Percentiles rank a stretch among this genome's conserved stretches.
phyloP scores from a whole-genome alignment of 78 protist species.

The Anaeramoeba ignava region DNA sequence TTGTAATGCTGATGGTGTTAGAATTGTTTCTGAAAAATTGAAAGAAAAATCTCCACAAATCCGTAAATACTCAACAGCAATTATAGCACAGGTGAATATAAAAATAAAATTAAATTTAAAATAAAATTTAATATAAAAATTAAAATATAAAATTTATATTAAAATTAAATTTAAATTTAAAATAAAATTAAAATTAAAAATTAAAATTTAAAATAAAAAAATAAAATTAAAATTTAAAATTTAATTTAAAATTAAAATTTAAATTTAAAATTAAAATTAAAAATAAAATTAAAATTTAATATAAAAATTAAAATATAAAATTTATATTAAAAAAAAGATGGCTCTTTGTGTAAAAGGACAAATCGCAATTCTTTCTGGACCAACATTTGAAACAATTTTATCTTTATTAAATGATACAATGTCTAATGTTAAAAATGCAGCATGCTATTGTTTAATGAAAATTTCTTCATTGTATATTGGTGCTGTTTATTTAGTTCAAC shows the following conservation, averaged over 20 bases:
- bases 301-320: not conserved
- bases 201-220: not conserved
- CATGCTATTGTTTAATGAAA: constrained; percentile 1
- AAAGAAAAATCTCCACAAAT: not conserved
- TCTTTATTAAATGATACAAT: not conserved
- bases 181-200: not conserved
- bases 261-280: not conserved
- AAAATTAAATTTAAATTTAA: not conserved
- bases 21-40: not conserved
- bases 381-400: not conserved
- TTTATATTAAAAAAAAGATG: not conserved
- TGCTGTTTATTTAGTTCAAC: not conserved
- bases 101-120: not conserved
- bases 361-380: not conserved
- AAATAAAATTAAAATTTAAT: not conserved
- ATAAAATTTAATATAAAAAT: too few species aligned
- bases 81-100: not conserved
- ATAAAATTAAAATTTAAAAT: not conserved
- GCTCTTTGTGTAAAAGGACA: not conserved
- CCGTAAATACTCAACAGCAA: not conserved
- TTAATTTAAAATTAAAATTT: too few species aligned
- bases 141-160: not conserved
- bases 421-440: not conserved
- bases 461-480: not conserved
- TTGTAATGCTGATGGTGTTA: not conserved